Evolutionary conservation across 768 basidiomycete genomes (phyloP).

Genomic region (Agrocybe praecox): DNA sequence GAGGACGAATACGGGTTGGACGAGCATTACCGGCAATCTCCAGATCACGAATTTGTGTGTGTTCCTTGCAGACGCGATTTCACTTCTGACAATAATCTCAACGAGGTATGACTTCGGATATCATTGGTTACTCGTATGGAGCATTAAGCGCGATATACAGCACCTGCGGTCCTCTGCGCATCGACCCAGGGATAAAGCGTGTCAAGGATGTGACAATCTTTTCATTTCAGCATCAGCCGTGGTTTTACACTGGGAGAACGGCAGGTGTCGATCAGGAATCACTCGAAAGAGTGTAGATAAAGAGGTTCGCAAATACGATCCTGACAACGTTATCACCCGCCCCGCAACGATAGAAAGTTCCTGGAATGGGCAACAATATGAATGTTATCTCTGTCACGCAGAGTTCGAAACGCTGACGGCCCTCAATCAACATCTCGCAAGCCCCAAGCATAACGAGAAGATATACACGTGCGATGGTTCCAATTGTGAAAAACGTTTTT

Average conservation of each 20-base stretch:
- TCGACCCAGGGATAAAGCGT: conserved; percentile 34
- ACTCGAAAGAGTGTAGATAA: conserved; percentile 41
- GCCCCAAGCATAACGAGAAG: conserved; percentile 57
- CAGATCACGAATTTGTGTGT: conserved; percentile 40
- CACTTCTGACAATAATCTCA: conserved; percentile 20
- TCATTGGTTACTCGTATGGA: conserved; percentile 2
- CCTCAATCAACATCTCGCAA: conserved; percentile 66
- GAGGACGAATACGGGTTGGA: conserved; percentile 36
- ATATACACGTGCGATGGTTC: conserved; percentile 56
- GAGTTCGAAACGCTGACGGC: conserved; percentile 38
- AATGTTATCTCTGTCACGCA: conserved; percentile 65
- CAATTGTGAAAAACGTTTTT: conserved; percentile 46
- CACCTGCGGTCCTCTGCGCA: conserved; percentile 61
- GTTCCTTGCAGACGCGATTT: conserved; percentile 45
- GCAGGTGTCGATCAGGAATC: conserved; percentile 54
- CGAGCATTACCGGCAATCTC: conserved; percentile 52
- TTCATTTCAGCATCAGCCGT: conserved; percentile 61
- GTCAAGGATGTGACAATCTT: conserved; percentile 42
- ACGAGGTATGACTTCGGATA: conserved; percentile 21
- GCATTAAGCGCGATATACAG: background rate
- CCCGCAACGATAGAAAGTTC: too few species aligned
- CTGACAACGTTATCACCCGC: conserved; percentile 35
- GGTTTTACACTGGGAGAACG: conserved; percentile 64
- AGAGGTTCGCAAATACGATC: conserved; percentile 45
- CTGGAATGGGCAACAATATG: conserved; percentile 52